Evolutionary conservation across 768 basidiomycete species (phyloP).

Genomic region (Suillus discolor): DNA sequence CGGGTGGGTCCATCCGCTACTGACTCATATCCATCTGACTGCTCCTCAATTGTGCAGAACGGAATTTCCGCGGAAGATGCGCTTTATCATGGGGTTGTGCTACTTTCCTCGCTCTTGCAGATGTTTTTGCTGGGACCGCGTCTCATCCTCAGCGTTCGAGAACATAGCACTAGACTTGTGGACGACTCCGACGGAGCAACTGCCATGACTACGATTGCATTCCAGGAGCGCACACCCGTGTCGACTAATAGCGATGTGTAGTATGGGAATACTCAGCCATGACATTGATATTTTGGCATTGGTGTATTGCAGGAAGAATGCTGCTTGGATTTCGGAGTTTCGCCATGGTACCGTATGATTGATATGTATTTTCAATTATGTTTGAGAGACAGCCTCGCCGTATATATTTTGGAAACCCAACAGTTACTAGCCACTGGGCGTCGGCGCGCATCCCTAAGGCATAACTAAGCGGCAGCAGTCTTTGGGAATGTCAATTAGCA

Average conservation of each 20-base stretch:
- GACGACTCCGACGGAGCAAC: background rate
- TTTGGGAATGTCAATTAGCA: no score
- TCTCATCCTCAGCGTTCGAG: background rate
- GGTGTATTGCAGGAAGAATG: background rate
- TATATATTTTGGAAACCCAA: no score
- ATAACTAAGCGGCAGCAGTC: no score
- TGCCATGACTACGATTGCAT: background rate
- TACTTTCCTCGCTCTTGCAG: background rate
- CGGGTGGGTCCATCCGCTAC: background rate
- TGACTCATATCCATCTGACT: background rate
- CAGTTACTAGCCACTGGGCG: no score
- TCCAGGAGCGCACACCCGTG: background rate
- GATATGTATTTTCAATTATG: background rate
- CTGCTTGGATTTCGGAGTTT: background rate
- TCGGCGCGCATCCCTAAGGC: no score
- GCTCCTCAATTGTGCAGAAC: background rate
- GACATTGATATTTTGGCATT: background rate
- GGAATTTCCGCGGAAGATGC: background rate
- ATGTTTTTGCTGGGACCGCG: slow-evolving; percentile 3
- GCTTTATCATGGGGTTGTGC: background rate
- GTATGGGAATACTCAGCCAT: background rate
- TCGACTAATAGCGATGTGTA: background rate
- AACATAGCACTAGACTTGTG: background rate
- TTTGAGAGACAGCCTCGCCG: background rate
- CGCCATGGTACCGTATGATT: background rate